Evolutionary conservation across 2,329 filamentous ascomycete genomes (phyloP).

Genomic region (Aciculosporium take): DNA sequence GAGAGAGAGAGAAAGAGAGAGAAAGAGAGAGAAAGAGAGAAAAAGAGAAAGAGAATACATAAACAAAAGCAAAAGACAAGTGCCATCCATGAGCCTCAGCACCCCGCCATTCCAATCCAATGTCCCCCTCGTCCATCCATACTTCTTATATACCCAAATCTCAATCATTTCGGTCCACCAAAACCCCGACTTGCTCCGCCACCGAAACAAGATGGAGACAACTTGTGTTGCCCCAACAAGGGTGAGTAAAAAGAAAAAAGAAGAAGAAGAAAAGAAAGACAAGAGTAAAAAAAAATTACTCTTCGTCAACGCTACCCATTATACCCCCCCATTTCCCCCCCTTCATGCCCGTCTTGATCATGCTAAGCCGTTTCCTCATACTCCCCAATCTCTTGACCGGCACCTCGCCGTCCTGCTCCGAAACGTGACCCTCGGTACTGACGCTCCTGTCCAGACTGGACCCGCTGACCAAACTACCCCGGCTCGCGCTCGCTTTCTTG

Average conservation of each 20-base stretch:
- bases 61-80: not conserved
- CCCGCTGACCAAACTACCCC: conserved; percentile 13
- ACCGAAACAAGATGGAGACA: too few relatives aligned
- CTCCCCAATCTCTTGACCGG: conserved; percentile 39
- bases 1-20: not conserved
- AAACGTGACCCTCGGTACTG: conserved; percentile 12
- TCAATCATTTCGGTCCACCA: too few relatives aligned
- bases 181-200: too few relatives aligned
- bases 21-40: not conserved
- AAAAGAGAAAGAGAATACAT: not conserved
- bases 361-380: conserved; percentile 64
- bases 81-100: too few relatives aligned
- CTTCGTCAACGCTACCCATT: conserved; percentile 43
- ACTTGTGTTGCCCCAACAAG: too few relatives aligned
- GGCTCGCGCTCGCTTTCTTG: conserved; percentile 6
- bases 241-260: not conserved
- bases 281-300: conserved; percentile 20
- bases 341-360: conserved; percentile 63
- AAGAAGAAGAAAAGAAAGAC: not conserved
- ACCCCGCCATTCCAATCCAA: too few relatives aligned
- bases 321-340: conserved; percentile 37
- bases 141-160: too few relatives aligned
- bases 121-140: too few relatives aligned
- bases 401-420: conserved; percentile 15
- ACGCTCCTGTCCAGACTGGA: conserved; percentile 16